Evolutionary conservation across 805 yeast genomes (phyloP), one percentile per base, ranked within the genome.

Genomic region (Osmozyma mogii): DNA sequence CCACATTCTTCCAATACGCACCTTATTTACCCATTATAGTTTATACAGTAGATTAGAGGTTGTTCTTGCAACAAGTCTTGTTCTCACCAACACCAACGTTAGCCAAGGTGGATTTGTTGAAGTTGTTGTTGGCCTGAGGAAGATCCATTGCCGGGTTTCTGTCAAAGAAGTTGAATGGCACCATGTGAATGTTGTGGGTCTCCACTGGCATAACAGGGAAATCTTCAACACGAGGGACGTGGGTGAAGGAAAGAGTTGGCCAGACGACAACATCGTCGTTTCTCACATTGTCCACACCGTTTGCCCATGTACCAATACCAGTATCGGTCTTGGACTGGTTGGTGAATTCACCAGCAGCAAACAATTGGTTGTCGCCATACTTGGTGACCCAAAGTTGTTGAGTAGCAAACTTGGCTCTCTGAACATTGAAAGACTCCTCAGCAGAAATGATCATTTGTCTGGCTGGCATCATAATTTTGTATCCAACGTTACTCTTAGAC

Each of bases 151-250:
- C 84, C 21, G 94, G 94, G 57, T 82, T 82, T 48, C 62, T 73
- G 45, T 75, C 76, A 51, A 81, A 82, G 72, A 82, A 82, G 33
- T 83, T 81, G 44, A 71, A 64, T 31, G 94, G 94, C 26, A 69
- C 66, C 34, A 82, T 66, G 35, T 72, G 66, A 43, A 81, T 75
- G 43, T 51, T 58, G 61, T 79, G 76, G 40, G 75, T 76, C 58
- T 82, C 94, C 34, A 78, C 83, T 19, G 92, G 88, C 94, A 82
- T 82, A 30, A 82, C 88, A 28, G 94, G 94, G 79, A 83, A 82
- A 55, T 82, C 89, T 60, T 82, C 94, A 21, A 78, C 75, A 48
- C 84, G 70, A 45, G 92, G 92, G 46, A 81, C 72, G 51, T 82
- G 94, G 3, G 89, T 82, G 61, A 82, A 70, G 16, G 84, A 87